A percentile compares a stretch with the other conserved stretches of the same genome.
These are phyloP conservation scores for Przewalskia tangutica DNA, from an alignment of 257 asterid species.

Conservation along the genomic window DNA sequence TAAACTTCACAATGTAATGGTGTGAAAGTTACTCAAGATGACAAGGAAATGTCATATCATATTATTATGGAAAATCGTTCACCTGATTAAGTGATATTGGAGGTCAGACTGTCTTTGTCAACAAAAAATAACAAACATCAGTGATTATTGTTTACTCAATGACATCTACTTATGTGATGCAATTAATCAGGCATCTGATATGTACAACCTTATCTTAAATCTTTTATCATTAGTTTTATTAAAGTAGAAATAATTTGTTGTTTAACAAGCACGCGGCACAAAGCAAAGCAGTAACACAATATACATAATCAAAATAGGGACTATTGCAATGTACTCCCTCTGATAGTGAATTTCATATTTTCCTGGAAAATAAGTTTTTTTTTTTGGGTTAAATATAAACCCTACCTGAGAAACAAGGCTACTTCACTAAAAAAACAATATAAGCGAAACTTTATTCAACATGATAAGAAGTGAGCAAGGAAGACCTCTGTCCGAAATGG, in stretches of 20 bases:
- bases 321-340: neutral
- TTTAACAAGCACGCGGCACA: neutral
- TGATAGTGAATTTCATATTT: neutral
- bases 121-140: neutral
- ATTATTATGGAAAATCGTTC: neutral
- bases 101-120: neutral
- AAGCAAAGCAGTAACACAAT: neutral
- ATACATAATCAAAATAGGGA: neutral
- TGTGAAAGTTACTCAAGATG: neutral
- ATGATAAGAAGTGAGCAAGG: neutral
- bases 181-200: neutral
- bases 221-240: neutral
- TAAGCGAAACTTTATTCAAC: neutral
- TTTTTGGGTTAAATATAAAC: neutral
- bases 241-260: neutral
- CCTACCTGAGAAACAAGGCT: neutral
- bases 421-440: neutral
- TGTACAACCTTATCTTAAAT: neutral
- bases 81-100: neutral
- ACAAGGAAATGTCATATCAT: neutral
- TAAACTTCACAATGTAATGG: neutral
- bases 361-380: neutral
- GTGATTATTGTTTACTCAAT: neutral
- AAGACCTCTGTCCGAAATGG: neutral
- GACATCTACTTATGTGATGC: neutral